Conservation (phyloP, 441 rosid genomes). For the Rhodomyrtus psidioides region DNA sequence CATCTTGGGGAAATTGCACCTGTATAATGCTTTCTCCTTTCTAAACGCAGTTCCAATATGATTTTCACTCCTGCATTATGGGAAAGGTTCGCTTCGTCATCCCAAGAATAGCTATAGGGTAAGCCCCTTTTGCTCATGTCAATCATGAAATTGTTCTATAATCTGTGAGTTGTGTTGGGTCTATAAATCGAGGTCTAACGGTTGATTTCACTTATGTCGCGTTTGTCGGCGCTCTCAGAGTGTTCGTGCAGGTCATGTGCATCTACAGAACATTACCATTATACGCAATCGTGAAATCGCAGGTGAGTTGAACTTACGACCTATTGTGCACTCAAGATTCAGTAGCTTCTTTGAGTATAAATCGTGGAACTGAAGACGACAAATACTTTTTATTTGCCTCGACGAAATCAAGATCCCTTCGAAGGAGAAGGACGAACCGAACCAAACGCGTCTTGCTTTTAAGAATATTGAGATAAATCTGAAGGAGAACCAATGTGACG, state of each 20-base stretch:
- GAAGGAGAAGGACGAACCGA: neutral
- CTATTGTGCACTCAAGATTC: neutral
- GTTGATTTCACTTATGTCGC: neutral
- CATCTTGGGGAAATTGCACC: neutral
- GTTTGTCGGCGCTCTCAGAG: slow-evolving; percentile 11
- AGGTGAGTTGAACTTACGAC: slow-evolving; percentile 29
- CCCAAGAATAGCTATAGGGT: slow-evolving; percentile 80
- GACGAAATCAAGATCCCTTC: neutral
- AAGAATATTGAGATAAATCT: slow-evolving; percentile 17
- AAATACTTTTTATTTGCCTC: neutral
- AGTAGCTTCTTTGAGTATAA: neutral
- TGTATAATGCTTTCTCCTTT: neutral
- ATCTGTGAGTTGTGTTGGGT: neutral
- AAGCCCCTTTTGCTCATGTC: neutral
- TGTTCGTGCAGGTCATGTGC: slow-evolving; percentile 60
- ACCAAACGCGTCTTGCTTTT: neutral
- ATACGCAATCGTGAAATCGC: slow-evolving; percentile 61
- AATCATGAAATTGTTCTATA: neutral
- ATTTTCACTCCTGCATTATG: slow-evolving; percentile 75
- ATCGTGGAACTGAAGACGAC: neutral
- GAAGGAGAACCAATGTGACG: slow-evolving; percentile 9
- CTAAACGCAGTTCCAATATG: slow-evolving; percentile 52
- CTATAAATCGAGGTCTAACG: neutral
- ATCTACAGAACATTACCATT: slow-evolving; percentile 86
- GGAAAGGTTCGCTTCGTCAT: slow-evolving; percentile 36